Evolutionary conservation across 1,139 yeast genomes (phyloP).

Genomic region (Hyphopichia wangnamkhiaoensis): DNA sequence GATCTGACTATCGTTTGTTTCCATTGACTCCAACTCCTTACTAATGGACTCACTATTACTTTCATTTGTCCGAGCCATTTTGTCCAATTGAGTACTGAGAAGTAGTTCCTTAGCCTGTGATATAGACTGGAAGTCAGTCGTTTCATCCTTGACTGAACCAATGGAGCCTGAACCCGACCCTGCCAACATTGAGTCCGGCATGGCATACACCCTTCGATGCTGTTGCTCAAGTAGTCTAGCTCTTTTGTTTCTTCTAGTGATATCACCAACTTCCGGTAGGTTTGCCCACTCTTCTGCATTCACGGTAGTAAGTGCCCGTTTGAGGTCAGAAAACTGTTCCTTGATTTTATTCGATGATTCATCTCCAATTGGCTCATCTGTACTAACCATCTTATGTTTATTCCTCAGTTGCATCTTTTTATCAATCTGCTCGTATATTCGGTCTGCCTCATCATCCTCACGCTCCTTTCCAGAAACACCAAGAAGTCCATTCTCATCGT

Average conservation of each 20-base stretch:
- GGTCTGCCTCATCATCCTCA: constrained; percentile 71
- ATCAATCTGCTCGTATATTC: constrained; percentile 67
- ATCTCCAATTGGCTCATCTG: constrained; percentile 12
- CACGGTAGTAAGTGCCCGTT: constrained; percentile 59
- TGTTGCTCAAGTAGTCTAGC: constrained; percentile 61
- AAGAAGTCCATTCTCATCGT: constrained; percentile 31
- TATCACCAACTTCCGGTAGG: constrained; percentile 87
- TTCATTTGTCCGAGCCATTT: constrained; percentile 8
- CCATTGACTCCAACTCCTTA: constrained; percentile 1
- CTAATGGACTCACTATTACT: constrained; percentile 20
- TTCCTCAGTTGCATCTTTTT: constrained; percentile 42
- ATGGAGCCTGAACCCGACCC: constrained; percentile 19
- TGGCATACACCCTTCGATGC: constrained; percentile 74
- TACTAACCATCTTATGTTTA: constrained; percentile 23
- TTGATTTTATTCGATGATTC: constrained; percentile 19
- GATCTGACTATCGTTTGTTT: constrained; percentile 19
- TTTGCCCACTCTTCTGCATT: constrained; percentile 76
- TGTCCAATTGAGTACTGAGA: constrained; percentile 49
- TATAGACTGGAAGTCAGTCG: constrained; percentile 49
- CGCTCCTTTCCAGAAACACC: constrained; percentile 21
- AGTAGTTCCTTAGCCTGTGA: constrained; percentile 56
- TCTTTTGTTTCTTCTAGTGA: constrained; percentile 79
- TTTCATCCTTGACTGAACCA: constrained; percentile 13
- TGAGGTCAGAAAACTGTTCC: constrained; percentile 50
- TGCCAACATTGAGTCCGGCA: constrained; percentile 68